Base-by-base conservation (phyloP, 352 stramenopile species). In the Globisporangium nagaii region DNA sequence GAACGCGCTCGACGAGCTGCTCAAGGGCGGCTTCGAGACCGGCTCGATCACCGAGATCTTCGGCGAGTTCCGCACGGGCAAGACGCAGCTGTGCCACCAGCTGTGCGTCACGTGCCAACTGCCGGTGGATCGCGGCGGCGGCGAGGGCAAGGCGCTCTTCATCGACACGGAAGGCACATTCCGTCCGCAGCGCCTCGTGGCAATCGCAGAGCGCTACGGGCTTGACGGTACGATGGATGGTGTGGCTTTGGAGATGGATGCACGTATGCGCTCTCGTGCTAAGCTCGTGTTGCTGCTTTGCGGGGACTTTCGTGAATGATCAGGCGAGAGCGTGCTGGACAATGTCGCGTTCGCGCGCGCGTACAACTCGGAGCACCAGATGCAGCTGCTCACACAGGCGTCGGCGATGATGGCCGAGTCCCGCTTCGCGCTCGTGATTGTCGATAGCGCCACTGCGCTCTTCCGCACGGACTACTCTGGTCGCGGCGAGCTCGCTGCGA, bases 151-250 rank as follows among this genome's bases (percentile, higher is more conserved):
- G 66, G 95, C 96, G 19, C 96, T 99, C 47, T 99, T 94, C 69
- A 99, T 99, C 61, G 97, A 99, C 69, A 99, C 97, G 3, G 97
- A 99, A 79, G 97, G 97, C 36, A 99, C 95, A 0, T 99, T 99
- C 65, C 93, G 97, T 45, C 97, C 97, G 4, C 78, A 98, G 63
- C 84, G 96, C 51, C 75, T 99, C 30, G 85, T 98, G 35, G 87
- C 88, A 4, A 99, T 99, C 75, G 97, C 97, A 12, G 96, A 99
- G 73, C 83, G 97, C 39, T 99, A 98, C 70, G 95, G 96, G 13
- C 80, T 99, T 19, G 96, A 99, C 69, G 83, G 80, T 84, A 59
- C 40, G 40, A 15, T 31, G 36, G 7, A n/a, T n/a, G n/a, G n/a
- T n/a, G n/a, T n/a, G n/a, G n/a, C n/a, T n/a, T n/a, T n/a, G n/a